Base-by-base conservation (phyloP, 768 basidiomycete genomes). In the Cystobasidium ongulense region DNA sequence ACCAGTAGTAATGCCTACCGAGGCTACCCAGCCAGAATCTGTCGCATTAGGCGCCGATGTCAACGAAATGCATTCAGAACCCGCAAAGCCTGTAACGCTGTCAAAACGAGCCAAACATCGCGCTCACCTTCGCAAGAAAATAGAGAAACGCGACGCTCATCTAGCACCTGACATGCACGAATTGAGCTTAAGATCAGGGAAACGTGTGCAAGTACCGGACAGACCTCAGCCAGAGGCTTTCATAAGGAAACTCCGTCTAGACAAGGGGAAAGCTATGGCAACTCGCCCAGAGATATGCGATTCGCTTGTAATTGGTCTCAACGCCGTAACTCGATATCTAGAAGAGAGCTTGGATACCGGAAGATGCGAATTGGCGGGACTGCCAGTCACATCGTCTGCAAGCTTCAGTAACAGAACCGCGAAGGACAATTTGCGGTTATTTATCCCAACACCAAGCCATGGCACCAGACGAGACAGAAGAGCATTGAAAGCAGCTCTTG, bases 171-270 rank as follows among this genome's bases (percentile, higher is more conserved):
- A 43, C 38, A 52, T 23, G 46, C 65, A 67, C 35, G 46, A 67
- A 23, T 2, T 67, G 7, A 43, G 21, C 10, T 35, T 71, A 17
- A 46, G 68, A 8, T 71, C 68, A 8, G 68, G 68, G 15, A 71
- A 36, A 35, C 7, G 7, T 8, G 35, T 71, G 7, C 52, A 54
- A 23, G 25, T 71, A 36, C 52, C 68, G 8, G 54, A 71, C 39
- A 7, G 43, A 35, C 29, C 29, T 36, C 27, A 36, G 21, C 41
- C 68, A 18, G 52, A 35, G 21, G 29, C 21, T 7, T 59, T 57
- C 27, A 4, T n/a, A 4, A 52, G 50, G 10, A 35, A 35, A n/a
- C 13, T 57, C 23, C 25, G 35, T 1, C 35, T 71, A 2, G 54
- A 59, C 31, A 54, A 71, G 50, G 11, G 10, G 1, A 43, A 36